phyloP scores from a whole-genome alignment of 306 rosid species.

The Elaeagnus macrophylla region DNA sequence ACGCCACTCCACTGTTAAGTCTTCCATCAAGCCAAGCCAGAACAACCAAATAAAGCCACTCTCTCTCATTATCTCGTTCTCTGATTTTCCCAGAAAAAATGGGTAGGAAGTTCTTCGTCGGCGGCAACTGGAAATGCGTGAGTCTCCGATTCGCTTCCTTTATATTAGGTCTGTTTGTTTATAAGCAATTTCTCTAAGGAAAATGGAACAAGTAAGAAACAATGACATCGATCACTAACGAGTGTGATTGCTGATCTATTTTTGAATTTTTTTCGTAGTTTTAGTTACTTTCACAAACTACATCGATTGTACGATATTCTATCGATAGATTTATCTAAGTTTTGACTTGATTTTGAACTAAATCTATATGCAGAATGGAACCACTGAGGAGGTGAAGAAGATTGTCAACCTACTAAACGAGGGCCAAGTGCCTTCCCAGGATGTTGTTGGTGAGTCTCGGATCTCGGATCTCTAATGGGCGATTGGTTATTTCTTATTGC shows the following conservation, averaged over 20 bases:
- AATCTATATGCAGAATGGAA: constrained; percentile 53
- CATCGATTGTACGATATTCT: background rate
- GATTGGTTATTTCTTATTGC: too few relatives aligned
- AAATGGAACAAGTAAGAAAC: background rate
- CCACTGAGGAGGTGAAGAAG: constrained; percentile 74
- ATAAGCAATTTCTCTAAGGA: background rate
- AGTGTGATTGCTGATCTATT: background rate
- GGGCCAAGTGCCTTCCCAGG: constrained; percentile 54
- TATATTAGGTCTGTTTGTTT: background rate
- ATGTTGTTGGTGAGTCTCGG: constrained; percentile 60
- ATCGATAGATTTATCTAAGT: background rate
- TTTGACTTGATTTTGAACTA: background rate
- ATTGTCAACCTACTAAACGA: constrained; percentile 58
- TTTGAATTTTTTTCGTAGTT: constrained; percentile 1
- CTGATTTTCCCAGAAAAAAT: constrained; percentile 22
- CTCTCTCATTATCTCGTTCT: background rate
- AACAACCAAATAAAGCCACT: background rate
- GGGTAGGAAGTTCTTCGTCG: constrained; percentile 45
- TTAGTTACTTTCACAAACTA: background rate
- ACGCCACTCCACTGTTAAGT: background rate
- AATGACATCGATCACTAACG: too few relatives aligned
- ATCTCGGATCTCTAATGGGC: too few relatives aligned
- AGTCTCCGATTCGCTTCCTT: constrained; percentile 5
- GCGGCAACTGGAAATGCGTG: constrained; percentile 60
- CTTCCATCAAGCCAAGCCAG: constrained; percentile 5